These are phyloP conservation scores for Camelina hispida DNA, from an alignment of 345 rosid species.

Conservation along the genomic window DNA sequence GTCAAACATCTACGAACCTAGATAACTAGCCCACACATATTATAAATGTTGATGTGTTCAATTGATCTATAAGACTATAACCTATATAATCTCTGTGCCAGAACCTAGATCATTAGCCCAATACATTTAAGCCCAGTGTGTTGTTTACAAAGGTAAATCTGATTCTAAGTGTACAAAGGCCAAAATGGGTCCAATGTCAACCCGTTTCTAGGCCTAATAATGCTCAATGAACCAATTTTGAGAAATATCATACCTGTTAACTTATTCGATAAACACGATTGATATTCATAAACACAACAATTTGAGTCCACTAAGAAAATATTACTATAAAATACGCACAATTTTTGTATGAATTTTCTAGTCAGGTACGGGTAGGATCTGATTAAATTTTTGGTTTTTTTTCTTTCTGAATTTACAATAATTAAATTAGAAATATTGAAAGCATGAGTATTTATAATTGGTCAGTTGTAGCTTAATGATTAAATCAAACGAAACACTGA, in stretches of 20 bases:
- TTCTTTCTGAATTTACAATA: neutral
- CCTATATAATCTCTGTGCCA: too few relatives aligned
- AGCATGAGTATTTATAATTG: neutral
- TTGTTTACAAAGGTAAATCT: neutral
- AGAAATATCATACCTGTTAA: neutral
- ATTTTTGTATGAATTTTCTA: too few relatives aligned
- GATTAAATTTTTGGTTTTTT: neutral
- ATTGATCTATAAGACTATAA: neutral
- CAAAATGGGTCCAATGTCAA: neutral
- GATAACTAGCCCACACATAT: too few relatives aligned
- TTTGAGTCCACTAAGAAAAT: neutral
- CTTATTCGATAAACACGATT: neutral
- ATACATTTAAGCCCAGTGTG: slow-evolving; percentile 3
- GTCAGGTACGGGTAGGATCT: neutral
- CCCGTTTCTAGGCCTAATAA: neutral
- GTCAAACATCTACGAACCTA: too few relatives aligned
- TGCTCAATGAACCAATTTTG: neutral
- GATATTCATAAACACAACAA: neutral
- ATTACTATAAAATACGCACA: neutral
- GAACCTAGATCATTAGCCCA: neutral
- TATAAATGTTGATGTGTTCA: neutral
- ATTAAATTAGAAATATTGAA: neutral
- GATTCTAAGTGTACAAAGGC: neutral
- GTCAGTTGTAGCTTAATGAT: slow-evolving; percentile 22
- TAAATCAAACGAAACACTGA: slow-evolving; percentile 23